Evolutionary conservation across 257 asterid genomes (phyloP), one percentile per base, ranked within the genome.

Genomic region (Ocimum tenuiflorum): DNA sequence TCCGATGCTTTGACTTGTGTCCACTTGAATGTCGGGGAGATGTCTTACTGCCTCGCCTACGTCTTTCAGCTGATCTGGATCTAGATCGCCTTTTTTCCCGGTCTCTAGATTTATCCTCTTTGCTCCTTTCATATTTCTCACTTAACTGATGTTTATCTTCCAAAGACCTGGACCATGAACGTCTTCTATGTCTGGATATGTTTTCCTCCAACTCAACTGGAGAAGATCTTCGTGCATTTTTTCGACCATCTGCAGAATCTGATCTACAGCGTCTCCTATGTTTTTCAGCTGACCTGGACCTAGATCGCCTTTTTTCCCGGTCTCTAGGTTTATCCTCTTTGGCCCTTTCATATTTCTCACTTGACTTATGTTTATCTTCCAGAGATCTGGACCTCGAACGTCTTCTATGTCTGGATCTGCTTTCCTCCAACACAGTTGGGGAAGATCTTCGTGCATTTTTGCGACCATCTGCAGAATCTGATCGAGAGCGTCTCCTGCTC

Each of bases 281-380:
- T 79, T 73, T 83, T 68, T 86, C 86, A 63, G 81, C 48, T 69
- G 88, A 86, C 76, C 75, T 79, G 35, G 88, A 81, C 77, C 83
- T 73, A 70, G 82, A 86, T 48, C 78, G 81, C 82, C 47, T 83
- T 63, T 64, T 85, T 53, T 75, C 84, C 38, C 45, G 74, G 61
- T 73, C 58, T 60, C 79, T 86, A 33, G 88, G 75, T 67, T 83
- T 91, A 61, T 79, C 86, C 67, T 71, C 95, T 79, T 78, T 82
- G 71, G 77, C 82, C 76, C 76, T 79, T 60, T 75, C 88, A 72
- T 68, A 38, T 76, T 78, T 77, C 54, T 74, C 80, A 75, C 71
- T 74, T 59, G 79, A 53, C 15, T 42, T 83, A 64, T 71, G 82
- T 76, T 73, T 86, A 72, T 78, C 82, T 72, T 77, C 95, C 15